These are phyloP conservation scores for Acacia concinna DNA, from an alignment of 331 rosid genomes.

Conservation along the genomic window DNA sequence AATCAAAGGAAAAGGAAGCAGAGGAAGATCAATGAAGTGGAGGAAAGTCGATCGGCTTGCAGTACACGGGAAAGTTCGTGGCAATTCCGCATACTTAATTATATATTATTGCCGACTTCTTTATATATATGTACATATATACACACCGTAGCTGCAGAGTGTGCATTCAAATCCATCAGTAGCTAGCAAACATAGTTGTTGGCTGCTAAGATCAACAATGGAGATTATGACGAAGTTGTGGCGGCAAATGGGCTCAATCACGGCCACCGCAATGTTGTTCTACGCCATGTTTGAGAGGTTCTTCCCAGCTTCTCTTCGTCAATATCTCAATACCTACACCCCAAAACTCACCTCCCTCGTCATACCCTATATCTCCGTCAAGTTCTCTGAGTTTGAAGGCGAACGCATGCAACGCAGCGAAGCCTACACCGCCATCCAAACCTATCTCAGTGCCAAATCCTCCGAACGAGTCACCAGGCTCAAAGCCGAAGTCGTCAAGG, in stretches of 20 bases:
- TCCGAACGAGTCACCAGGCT: slow-evolving; percentile 28
- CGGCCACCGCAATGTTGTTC: slow-evolving; percentile 34
- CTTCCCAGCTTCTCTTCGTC: slow-evolving; percentile 31
- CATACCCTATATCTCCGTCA: slow-evolving; percentile 42
- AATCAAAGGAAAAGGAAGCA: too few species aligned
- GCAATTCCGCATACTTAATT: neutral
- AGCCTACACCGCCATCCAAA: slow-evolving; percentile 35
- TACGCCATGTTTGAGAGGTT: slow-evolving; percentile 30
- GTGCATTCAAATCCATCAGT: neutral
- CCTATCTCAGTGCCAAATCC: slow-evolving; percentile 36
- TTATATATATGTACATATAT: neutral
- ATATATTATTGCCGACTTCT: neutral
- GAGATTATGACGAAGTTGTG: slow-evolving; percentile 28
- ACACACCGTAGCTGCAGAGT: neutral
- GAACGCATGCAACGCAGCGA: slow-evolving; percentile 37
- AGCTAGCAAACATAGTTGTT: neutral
- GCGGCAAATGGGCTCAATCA: slow-evolving; percentile 35
- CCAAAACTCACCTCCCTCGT: neutral
- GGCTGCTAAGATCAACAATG: neutral
- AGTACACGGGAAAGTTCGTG: neutral
- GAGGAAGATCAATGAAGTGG: too few species aligned
- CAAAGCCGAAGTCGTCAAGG: slow-evolving; percentile 31
- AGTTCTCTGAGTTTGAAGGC: slow-evolving; percentile 30
- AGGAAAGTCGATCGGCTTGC: neutral
- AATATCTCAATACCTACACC: neutral